These are phyloP conservation scores for Fusarium heterosporum DNA, from an alignment of 2,329 filamentous ascomycete species.

Conservation along the genomic window DNA sequence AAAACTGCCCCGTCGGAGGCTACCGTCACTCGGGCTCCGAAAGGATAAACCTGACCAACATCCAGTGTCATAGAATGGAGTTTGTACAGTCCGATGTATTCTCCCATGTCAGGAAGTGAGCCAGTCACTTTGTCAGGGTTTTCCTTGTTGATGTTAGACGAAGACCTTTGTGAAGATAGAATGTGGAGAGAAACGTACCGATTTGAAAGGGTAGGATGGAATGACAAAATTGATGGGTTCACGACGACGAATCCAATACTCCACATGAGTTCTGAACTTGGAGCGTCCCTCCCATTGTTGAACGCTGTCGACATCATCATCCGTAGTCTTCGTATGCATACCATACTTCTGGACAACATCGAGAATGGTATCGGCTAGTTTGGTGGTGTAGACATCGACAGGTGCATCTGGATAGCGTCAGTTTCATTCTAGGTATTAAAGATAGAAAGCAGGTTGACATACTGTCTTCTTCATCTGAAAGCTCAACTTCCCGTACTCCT, in stretches of 20 bases:
- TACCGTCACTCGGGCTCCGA: slow-evolving; percentile 8
- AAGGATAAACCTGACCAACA: background rate
- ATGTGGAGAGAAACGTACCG: background rate
- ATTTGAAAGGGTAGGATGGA: slow-evolving; percentile 14
- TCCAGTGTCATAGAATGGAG: slow-evolving; percentile 7
- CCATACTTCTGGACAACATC: slow-evolving; percentile 13
- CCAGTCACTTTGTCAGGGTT: slow-evolving; percentile 9
- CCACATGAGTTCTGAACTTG: slow-evolving; percentile 11
- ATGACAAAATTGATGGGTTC: slow-evolving; percentile 15
- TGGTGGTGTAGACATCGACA: background rate
- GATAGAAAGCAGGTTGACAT: background rate
- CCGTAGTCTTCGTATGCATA: slow-evolving; percentile 6
- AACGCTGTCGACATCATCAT: slow-evolving; percentile 3
- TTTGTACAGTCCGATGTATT: slow-evolving; percentile 11
- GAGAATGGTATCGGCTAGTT: slow-evolving; percentile 3
- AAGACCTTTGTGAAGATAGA: background rate
- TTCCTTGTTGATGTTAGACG: background rate
- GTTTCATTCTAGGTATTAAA: background rate
- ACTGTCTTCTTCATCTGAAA: slow-evolving; percentile 1
- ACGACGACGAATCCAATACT: slow-evolving; percentile 15
- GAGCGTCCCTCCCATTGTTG: slow-evolving; percentile 3
- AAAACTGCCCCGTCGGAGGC: slow-evolving; percentile 9
- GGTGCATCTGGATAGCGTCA: slow-evolving; percentile 3
- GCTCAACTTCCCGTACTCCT: slow-evolving; percentile 1
- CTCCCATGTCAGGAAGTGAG: slow-evolving; percentile 13